phyloP scores from a whole-genome alignment of 2,329 filamentous ascomycete genomes.

The Xylariales sp. region DNA sequence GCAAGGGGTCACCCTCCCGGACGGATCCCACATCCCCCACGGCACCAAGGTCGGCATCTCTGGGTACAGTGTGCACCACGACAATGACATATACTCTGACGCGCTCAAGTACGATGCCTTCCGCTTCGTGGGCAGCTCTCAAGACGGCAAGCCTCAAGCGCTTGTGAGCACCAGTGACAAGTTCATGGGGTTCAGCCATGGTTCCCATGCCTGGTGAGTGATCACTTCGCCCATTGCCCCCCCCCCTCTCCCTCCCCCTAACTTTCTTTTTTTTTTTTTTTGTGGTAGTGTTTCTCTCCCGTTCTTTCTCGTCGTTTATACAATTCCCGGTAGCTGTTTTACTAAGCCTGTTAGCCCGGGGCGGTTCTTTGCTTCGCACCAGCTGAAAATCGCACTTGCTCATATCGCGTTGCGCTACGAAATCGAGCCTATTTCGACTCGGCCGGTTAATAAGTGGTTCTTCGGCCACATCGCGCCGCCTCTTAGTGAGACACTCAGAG shows the following conservation, averaged over 20 bases:
- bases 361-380: conserved; percentile 33
- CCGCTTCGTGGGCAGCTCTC: conserved; percentile 25
- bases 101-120: conserved; percentile 31
- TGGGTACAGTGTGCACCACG: conserved; percentile 27
- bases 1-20: conserved; percentile 25
- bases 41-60: conserved; percentile 31
- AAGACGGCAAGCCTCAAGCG: conserved; percentile 13
- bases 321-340: too few species aligned
- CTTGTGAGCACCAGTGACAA: conserved; percentile 26
- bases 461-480: conserved; percentile 25
- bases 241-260: too few species aligned
- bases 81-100: conserved; percentile 26
- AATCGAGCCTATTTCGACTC: conserved; percentile 23
- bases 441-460: conserved; percentile 21
- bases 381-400: conserved; percentile 30
- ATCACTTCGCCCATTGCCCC: too few species aligned
- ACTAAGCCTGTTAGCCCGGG: conserved; percentile 30
- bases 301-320: too few species aligned
- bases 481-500: conserved; percentile 15
- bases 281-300: too few species aligned
- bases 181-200: conserved; percentile 32
- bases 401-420: conserved; percentile 30
- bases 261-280: too few species aligned
- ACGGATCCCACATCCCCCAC: conserved; percentile 25
- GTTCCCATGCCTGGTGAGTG: conserved; percentile 30